Evolutionary conservation across 2,329 filamentous ascomycete genomes (phyloP), one percentile per base, ranked within the genome.

Genomic region (Fonsecaea erecta): DNA sequence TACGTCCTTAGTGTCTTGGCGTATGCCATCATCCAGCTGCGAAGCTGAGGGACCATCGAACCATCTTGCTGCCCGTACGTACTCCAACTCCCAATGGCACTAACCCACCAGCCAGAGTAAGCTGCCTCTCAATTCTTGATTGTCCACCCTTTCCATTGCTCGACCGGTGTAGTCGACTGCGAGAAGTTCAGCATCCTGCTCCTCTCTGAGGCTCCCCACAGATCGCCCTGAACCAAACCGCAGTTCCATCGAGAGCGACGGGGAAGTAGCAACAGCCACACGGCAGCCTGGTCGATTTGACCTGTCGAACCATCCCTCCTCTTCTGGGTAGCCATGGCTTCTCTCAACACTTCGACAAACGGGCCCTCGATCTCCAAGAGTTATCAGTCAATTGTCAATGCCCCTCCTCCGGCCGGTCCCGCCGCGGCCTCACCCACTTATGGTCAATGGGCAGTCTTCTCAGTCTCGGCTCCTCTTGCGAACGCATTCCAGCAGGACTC

Each of bases 371-470:
- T 98, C 74, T 77, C 79, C 73, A 91, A 90, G 81, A 92, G 89
- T 81, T 90, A 91, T 76, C 84, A 89, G 75, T 84, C 86, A 59
- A 83, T 92, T 57, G 82, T 91, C 74, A 86, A 89, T 76, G 81
- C 85, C 60, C 78, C 85, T 56, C 76, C 82, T 63, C 83, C 87
- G 16, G 82, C 84, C 66, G 85, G 85, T 14, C 75, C 83, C 53
- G 82, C 84, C 63, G 82, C 85, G 9, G 83, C 83, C 75, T 97
- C 93, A 54, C 85, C 91, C 43, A 97, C 93, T 54, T 91, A 91
- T 75, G 93, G 87, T 68, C 91, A 94, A 82, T 99, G 95, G 95
- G 94, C 92, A 21, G 83, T 99, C 67, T 97, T 96, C 81, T 91
- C 91, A 7, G 95, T 99, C 46, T 91, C 95, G 76, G 91, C 94